Percentiles rank a stretch among this genome's conserved stretches.
These are phyloP conservation scores for Cytospora schulzeri DNA, from an alignment of 2,329 filamentous ascomycete species.

Conservation along the genomic window DNA sequence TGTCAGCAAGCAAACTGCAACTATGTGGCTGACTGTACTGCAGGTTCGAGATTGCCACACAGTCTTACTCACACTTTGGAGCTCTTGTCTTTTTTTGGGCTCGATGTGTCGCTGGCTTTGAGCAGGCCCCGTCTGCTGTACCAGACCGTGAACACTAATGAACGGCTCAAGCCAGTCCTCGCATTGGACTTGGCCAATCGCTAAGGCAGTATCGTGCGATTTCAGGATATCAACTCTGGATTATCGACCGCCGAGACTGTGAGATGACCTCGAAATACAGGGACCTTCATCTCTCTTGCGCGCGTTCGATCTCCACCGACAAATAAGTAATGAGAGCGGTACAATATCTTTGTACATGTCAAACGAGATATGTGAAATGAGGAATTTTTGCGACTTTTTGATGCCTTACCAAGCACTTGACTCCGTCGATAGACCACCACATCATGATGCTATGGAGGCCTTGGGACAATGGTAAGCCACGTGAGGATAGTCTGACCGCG, in stretches of 20 bases:
- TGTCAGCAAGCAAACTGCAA: constrained; percentile 10
- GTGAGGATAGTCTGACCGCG: no score
- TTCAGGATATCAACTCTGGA: background rate
- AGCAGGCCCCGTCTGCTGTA: background rate
- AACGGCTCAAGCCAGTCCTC: background rate
- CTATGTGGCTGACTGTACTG: constrained; percentile 6
- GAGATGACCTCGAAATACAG: no score
- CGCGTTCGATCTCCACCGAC: background rate
- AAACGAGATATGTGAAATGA: background rate
- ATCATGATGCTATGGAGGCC: background rate
- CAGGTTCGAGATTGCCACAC: background rate
- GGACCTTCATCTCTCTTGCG: no score
- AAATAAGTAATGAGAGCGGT: background rate
- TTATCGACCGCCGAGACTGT: background rate
- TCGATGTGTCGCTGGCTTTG: background rate
- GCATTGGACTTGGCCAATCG: no score
- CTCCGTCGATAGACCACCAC: background rate
- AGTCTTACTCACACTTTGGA: background rate
- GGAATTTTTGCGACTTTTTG: background rate
- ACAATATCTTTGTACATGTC: background rate
- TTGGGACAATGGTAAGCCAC: background rate
- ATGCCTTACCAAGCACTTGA: background rate
- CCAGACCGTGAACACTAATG: background rate
- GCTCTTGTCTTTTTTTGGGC: background rate
- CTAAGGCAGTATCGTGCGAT: background rate